These are phyloP conservation scores for Ephemerocybe angulata DNA, from an alignment of 768 basidiomycete genomes.

Conservation along the genomic window DNA sequence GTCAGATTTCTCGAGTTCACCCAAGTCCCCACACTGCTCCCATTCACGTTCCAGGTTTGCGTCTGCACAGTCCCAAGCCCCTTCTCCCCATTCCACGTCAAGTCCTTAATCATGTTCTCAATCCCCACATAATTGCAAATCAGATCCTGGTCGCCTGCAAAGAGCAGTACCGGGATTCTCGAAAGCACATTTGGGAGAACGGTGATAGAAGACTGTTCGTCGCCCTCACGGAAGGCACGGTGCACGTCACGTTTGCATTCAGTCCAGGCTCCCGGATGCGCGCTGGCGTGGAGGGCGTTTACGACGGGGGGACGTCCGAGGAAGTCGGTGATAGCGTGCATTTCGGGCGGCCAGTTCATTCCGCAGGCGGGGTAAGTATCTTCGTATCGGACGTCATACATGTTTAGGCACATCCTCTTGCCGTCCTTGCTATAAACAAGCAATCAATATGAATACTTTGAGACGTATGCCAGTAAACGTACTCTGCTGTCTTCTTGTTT, in stretches of 20 bases:
- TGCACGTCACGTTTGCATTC: constrained; percentile 79
- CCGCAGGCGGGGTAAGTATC: constrained; percentile 87
- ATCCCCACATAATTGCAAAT: constrained; percentile 96
- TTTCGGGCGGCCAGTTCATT: constrained; percentile 96
- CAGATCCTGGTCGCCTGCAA: constrained; percentile 92
- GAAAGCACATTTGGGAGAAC: constrained; percentile 77
- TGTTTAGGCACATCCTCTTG: constrained; percentile 77
- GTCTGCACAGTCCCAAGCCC: constrained; percentile 79
- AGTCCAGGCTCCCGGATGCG: constrained; percentile 76
- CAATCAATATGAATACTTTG: background rate
- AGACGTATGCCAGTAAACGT: constrained; percentile 12
- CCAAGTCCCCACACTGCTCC: constrained; percentile 85
- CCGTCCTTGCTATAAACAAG: constrained; percentile 56
- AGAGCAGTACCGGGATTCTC: constrained; percentile 81
- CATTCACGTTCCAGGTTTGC: constrained; percentile 73
- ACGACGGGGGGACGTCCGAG: constrained; percentile 84
- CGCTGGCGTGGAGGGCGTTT: constrained; percentile 73
- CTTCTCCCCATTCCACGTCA: constrained; percentile 82
- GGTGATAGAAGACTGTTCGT: constrained; percentile 65
- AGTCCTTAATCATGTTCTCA: constrained; percentile 75
- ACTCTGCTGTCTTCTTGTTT: constrained; percentile 39
- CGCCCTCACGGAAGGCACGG: constrained; percentile 48
- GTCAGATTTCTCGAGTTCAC: constrained; percentile 84
- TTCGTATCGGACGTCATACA: constrained; percentile 91
- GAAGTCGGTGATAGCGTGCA: constrained; percentile 69